Percentiles rank a stretch among this genome's conserved stretches.
These are phyloP conservation scores for Rubia tinctorum DNA, from an alignment of 305 asterid species.

Conservation along the genomic window DNA sequence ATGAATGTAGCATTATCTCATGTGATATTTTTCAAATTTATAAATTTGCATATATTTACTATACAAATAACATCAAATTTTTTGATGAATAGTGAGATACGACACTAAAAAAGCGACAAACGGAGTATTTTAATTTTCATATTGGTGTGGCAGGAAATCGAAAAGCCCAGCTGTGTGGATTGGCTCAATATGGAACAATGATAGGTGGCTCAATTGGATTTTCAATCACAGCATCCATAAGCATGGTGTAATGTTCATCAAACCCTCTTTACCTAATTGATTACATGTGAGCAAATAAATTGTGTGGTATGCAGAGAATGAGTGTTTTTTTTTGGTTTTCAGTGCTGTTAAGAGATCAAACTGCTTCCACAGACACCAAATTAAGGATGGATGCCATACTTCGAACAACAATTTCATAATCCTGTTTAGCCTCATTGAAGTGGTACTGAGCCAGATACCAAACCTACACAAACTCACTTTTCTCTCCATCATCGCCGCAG, in stretches of 20 bases:
- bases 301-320: no score
- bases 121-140: not conserved
- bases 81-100: no score
- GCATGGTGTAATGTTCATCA: slow-evolving; percentile 38
- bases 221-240: slow-evolving; percentile 43
- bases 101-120: no score
- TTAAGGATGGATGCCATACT: slow-evolving; percentile 22
- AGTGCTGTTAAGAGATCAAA: slow-evolving; percentile 35
- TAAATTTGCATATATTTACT: no score
- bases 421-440: slow-evolving; percentile 37
- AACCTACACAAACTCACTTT: slow-evolving; percentile 41
- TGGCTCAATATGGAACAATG: slow-evolving; percentile 31
- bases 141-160: slow-evolving; percentile 26
- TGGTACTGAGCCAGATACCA: slow-evolving; percentile 50
- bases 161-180: slow-evolving; percentile 31
- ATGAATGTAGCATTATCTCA: no score
- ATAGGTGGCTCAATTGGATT: slow-evolving; percentile 39
- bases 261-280: not conserved
- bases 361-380: slow-evolving; percentile 46
- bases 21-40: no score
- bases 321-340: not conserved
- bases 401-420: slow-evolving; percentile 41
- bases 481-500: slow-evolving; percentile 50
- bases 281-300: no score
- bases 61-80: no score